phyloP scores from a whole-genome alignment of 2,329 filamentous ascomycete species.

The Trichophyton schoenleinii region DNA sequence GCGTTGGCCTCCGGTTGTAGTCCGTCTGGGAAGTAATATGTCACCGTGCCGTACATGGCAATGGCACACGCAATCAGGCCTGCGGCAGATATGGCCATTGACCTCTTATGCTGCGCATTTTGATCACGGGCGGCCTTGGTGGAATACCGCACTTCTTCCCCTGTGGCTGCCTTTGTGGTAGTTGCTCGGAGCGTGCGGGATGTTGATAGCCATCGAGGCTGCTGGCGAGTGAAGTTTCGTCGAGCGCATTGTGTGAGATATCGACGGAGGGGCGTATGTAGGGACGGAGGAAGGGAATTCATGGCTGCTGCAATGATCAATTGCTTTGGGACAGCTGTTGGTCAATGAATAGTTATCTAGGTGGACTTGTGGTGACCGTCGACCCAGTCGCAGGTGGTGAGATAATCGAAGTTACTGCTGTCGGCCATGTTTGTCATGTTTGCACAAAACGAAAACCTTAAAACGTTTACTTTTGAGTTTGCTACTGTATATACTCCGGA shows the following conservation, averaged over 20 bases:
- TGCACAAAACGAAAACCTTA: not conserved
- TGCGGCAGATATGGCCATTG: constrained; percentile 23
- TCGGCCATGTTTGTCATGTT: not conserved
- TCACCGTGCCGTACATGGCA: constrained; percentile 32
- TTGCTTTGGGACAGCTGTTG: not conserved
- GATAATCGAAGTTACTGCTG: too few relatives aligned
- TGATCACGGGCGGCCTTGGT: constrained; percentile 16
- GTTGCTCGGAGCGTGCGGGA: constrained; percentile 21
- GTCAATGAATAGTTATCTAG: not conserved
- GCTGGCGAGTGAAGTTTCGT: constrained; percentile 4
- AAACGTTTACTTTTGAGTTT: too few relatives aligned
- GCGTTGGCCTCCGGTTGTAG: constrained; percentile 2
- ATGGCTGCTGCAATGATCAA: constrained; percentile 1
- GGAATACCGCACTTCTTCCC: constrained; percentile 12
- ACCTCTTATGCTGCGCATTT: constrained; percentile 21
- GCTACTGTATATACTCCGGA: too few relatives aligned
- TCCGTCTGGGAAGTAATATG: constrained; percentile 22
- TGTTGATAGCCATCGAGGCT: constrained; percentile 18
- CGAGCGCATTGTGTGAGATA: constrained; percentile 11
- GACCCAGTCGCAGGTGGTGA: too few relatives aligned
- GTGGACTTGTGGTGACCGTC: not conserved
- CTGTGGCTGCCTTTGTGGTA: constrained; percentile 15
- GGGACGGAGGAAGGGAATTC: constrained; percentile 3
- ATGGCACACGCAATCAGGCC: constrained; percentile 30
- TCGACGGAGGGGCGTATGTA: constrained; percentile 11